Base-by-base conservation (phyloP, 164 flowering plant species). In the Tetrastigma voinierianum region DNA sequence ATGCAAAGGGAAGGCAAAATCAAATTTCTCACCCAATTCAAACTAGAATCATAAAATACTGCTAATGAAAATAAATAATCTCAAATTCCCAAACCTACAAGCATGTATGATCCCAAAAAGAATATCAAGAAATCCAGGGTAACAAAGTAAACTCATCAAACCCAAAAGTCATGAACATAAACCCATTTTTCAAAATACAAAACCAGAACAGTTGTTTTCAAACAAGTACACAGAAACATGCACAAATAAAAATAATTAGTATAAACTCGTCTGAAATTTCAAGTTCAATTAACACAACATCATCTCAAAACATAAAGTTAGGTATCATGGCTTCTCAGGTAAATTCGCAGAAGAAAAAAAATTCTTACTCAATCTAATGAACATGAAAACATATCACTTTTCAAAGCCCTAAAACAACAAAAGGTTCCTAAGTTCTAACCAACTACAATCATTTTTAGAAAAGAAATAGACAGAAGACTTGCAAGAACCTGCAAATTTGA, bases 1-100 rank as follows among this genome's bases (percentile, higher is more conserved):
- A n/a, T 20, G 51, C 67, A 51, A 51, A n/a, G n/a, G 14, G 49
- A 67, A 73, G 19, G 23, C 57, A 57, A 18, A n/a, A 40, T 40
- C 45, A 61, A 3, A 45, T 44, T 17, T 46, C 7, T 53, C 44
- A n/a, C 44, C 10, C 5, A 21, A 55, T 20, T 9, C 52, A n/a
- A n/a, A n/a, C n/a, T n/a, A n/a, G n/a, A n/a, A n/a, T n/a, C n/a
- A 49, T n/a, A n/a, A n/a, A n/a, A n/a, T n/a, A n/a, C n/a, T n/a
- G n/a, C n/a, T n/a, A n/a, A n/a, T n/a, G n/a, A 24, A 24, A 24
- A 24, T 24, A 24, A 24, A 24, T 24, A 1, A 24, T 24, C 32
- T 24, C 32, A 24, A 24, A 24, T 1, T 24, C 4, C 2, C 2
- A 24, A 4, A 24, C 6, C 4, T 4, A 24, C 32, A 24, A 24